phyloP scores from a whole-genome alignment of 2,329 filamentous ascomycete genomes.

The Trichoderma arundinaceum region DNA sequence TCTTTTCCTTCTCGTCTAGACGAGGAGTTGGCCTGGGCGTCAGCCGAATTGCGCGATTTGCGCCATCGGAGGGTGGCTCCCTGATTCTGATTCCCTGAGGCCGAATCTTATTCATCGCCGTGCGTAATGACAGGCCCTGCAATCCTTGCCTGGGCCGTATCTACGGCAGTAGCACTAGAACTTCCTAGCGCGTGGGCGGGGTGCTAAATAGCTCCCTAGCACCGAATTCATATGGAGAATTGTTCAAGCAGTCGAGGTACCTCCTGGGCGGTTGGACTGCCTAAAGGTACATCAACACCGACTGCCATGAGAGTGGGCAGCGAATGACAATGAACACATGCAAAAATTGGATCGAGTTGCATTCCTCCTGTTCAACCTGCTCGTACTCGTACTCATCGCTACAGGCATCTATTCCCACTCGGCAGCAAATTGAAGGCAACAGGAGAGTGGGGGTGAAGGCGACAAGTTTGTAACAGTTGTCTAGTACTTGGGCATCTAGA shows the following conservation, averaged over 20 bases:
- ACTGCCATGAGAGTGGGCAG: neutral
- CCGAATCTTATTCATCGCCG: constrained; percentile 24
- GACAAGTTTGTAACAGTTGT: neutral
- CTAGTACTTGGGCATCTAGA: neutral
- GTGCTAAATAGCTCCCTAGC: neutral
- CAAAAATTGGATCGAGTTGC: constrained; percentile 7
- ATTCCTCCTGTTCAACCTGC: neutral
- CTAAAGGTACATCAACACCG: too few species aligned
- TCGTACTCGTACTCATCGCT: constrained; percentile 17
- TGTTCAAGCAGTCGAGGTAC: neutral
- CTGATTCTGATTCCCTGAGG: neutral
- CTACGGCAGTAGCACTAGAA: neutral
- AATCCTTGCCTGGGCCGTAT: constrained; percentile 15
- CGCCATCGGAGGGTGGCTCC: constrained; percentile 22
- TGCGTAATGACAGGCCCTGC: constrained; percentile 22
- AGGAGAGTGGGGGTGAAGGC: neutral
- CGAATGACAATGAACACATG: constrained; percentile 9
- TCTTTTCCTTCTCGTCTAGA: neutral
- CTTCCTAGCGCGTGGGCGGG: constrained; percentile 12
- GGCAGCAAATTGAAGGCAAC: neutral
- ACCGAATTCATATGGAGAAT: constrained; percentile 1
- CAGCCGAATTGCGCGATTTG: constrained; percentile 29
- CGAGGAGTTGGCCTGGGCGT: constrained; percentile 10
- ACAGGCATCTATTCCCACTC: neutral
- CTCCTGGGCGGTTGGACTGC: neutral